Base-by-base conservation (phyloP, 1,284 basidiomycete species). In the Phlebopus sp. region DNA sequence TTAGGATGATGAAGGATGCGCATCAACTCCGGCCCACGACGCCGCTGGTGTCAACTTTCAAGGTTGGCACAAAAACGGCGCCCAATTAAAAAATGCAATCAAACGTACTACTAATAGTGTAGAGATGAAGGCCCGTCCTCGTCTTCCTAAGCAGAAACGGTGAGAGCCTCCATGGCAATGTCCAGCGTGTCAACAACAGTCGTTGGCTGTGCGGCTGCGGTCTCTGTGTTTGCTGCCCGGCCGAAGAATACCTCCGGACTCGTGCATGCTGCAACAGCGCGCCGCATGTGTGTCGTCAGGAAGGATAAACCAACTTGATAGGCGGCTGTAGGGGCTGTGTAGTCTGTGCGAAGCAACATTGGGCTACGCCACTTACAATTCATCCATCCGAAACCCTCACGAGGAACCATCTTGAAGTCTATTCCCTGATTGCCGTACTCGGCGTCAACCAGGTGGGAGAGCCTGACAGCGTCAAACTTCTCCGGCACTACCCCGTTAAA, bases 381-480 rank as follows among this genome's bases (percentile, higher is more conserved):
- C 87, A 92, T 94, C 93, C 92, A 95, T 4, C 96, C 96, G 62
- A 99, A 99, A 46, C 96, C 96, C 72, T 98, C 96, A 18, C 93
- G 79, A 43, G 93, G 93, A 30, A 97, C 86, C 78, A 92, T 88
- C 75, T 93, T 92, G 74, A 98, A 98, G 73, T 97, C 94, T 58
- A 95, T 79, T 46, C 96, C 96, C 69, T 99, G 96, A 70, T 98
- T 99, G 11, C 96, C 97, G 67, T 98, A 98, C 73, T 99, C 96
- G 37, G 96, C 96, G 62, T 96, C 94, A 4, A 99, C 95, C 51
- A 97, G 77, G 70, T 97, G 95, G 3, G 91, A 94, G 17, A 96
- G 77, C 65, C 87, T 90, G 57, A 98, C 96, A 0, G 94, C 96
- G 62, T 99, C 95, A 65, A 97, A 98, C 85, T 98, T 98, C 74